Percentiles rank a stretch among this genome's conserved stretches.
These are phyloP conservation scores for Chenopodium formosanum DNA, from an alignment of 148 eudicot species.

Conservation along the genomic window DNA sequence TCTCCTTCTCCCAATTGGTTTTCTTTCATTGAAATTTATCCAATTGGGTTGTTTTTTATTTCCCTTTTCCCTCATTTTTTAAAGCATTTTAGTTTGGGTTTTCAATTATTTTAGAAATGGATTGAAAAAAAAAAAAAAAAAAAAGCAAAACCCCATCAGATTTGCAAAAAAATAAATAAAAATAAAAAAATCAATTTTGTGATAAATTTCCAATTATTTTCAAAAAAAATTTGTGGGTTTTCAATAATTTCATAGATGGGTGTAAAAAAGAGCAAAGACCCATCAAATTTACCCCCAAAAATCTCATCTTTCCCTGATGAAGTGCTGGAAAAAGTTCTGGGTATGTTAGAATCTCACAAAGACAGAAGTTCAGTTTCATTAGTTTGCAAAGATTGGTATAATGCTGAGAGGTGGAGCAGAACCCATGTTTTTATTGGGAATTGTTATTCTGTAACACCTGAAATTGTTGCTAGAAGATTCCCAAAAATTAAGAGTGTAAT, in stretches of 20 bases:
- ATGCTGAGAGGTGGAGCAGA: constrained; percentile 77
- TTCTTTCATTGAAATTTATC: not conserved
- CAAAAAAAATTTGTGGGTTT: not conserved
- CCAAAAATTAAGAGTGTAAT: constrained; percentile 62
- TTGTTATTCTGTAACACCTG: constrained; percentile 82
- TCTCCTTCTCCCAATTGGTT: constrained; percentile 5
- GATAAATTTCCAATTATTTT: too few species aligned
- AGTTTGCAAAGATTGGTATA: constrained; percentile 83
- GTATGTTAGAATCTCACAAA: constrained; percentile 49
- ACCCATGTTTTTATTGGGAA: constrained; percentile 66
- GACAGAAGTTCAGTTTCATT: constrained; percentile 70
- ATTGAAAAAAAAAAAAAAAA: constrained; percentile 17
- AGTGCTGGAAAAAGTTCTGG: constrained; percentile 58
- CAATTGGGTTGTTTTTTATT: constrained; percentile 9
- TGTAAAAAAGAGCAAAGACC: constrained; percentile 24
- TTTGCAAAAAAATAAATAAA: not conserved
- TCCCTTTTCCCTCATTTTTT: not conserved
- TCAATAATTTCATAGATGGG: not conserved
- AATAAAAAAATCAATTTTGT: too few species aligned
- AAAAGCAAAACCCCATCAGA: constrained; percentile 22
- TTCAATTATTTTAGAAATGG: constrained; percentile 15
- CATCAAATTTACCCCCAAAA: constrained; percentile 11
- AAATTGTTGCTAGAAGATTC: constrained; percentile 62
- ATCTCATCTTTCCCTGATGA: constrained; percentile 66
- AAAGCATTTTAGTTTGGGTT: not conserved